A percentile compares a stretch with the other conserved stretches of the same genome.
Evolutionary conservation across 306 rosid species (phyloP).

Genomic region (Erythrophleum fordii): DNA sequence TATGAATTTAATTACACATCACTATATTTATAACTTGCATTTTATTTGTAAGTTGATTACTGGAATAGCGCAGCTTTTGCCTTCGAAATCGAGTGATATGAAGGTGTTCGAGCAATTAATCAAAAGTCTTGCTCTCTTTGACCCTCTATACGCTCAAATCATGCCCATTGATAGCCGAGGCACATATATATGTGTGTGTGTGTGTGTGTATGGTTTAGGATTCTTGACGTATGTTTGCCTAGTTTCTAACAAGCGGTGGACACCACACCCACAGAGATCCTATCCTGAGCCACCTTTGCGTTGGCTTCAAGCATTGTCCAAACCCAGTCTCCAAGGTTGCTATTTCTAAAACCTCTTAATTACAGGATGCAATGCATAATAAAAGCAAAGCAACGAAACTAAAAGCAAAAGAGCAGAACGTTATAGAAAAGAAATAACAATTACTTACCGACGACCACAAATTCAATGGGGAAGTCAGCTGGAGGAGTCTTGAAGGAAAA

Average conservation of each 20-base stretch:
- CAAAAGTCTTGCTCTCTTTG: background rate
- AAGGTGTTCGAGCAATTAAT: background rate
- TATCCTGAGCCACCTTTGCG: slow-evolving; percentile 14
- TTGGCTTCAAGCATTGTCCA: slow-evolving; percentile 38
- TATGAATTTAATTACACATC: background rate
- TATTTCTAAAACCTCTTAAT: background rate
- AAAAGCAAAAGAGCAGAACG: background rate
- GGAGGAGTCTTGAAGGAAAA: slow-evolving; percentile 70
- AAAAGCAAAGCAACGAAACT: background rate
- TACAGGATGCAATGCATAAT: background rate
- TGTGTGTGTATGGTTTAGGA: background rate
- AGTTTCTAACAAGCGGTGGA: background rate
- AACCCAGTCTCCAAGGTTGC: background rate
- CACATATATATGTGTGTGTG: too few species aligned
- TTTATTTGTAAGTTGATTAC: too few species aligned
- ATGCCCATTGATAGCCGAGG: too few species aligned
- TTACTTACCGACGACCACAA: slow-evolving; percentile 62
- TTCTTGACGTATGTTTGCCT: background rate
- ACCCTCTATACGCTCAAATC: background rate
- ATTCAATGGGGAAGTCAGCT: slow-evolving; percentile 55
- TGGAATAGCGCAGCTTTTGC: background rate
- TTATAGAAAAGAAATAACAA: too few species aligned
- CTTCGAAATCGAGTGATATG: background rate
- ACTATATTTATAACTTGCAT: too few species aligned
- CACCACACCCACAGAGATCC: background rate